Base-by-base conservation (phyloP, 768 basidiomycete species). In the Mycena metata region DNA sequence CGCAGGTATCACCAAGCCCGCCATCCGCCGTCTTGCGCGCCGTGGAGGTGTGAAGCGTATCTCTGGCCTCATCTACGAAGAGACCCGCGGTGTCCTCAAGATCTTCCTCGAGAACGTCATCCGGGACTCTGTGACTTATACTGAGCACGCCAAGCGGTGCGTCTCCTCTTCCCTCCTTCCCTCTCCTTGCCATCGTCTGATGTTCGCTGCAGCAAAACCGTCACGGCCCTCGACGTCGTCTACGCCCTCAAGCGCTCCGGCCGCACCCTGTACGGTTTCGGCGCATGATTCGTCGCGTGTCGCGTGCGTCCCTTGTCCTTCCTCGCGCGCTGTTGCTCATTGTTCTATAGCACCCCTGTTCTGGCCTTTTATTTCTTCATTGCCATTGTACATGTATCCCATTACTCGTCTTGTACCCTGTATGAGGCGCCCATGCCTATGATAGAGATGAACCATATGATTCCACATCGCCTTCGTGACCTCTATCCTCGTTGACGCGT, bases 51-150 rank as follows among this genome's bases (percentile, higher is more conserved):
- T 93, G 76, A 93, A 93, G 84, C 89, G 88, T 88, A 89, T 90
- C 75, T 89, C 86, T 52, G 88, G 89, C 67, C 83, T 91, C 74
- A 91, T 92, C 81, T 92, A 93, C 83, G 91, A 92, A 76, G 91
- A 93, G 84, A 93, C 91, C 60, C 90, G 91, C 75, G 90, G 90
- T 82, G 91, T 92, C 60, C 86, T 92, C 79, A 93, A 92, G 85
- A 88, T 88, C 74, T 88, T 88, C 83, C 81, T 88, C 60, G 86
- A 88, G 80, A 89, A 89, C 74, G 88, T 95, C 78, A 94, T 95
- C 80, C 90, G 92, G 71, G 93, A 94, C 83, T 93, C 92, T n/a
- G 93, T 95, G 72, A 95, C 93, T 74, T 95, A 95, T 85, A 95
- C 94, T 70, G 94, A 96, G 82, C 95, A 96, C 85, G 94, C 95